Evolutionary conservation across 1,139 yeast genomes (phyloP).

Genomic region (Yamadazyma diddensiae): DNA sequence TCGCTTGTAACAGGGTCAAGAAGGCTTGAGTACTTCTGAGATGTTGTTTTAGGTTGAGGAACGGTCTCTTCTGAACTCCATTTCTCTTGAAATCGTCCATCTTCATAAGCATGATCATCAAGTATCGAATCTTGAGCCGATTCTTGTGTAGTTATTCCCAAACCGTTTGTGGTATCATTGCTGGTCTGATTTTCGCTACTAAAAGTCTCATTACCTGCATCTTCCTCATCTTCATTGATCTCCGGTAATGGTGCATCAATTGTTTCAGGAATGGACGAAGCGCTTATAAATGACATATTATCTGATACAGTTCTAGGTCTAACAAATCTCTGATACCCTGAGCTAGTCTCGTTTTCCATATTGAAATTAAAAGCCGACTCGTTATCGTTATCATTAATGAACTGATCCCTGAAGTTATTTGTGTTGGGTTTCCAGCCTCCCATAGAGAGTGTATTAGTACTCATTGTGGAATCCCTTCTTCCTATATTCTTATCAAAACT

Average conservation of each 20-base stretch:
- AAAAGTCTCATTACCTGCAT: conserved; percentile 18
- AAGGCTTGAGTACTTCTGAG: conserved; percentile 23
- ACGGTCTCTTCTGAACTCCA: conserved; percentile 20
- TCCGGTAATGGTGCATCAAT: conserved; percentile 40
- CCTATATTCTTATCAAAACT: conserved; percentile 10
- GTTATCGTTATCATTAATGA: conserved; percentile 45
- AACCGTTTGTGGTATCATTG: conserved; percentile 9
- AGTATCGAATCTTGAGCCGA: conserved; percentile 32
- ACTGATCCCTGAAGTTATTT: conserved; percentile 46
- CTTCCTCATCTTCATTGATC: conserved; percentile 33
- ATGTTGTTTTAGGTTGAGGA: conserved; percentile 1
- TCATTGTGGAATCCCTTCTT: conserved; percentile 37
- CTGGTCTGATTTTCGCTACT: conserved; percentile 9
- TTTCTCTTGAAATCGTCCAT: conserved; percentile 29
- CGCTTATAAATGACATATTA: conserved; percentile 25
- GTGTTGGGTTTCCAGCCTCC: conserved; percentile 57
- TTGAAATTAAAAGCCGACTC: conserved; percentile 38
- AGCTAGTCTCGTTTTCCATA: conserved; percentile 22
- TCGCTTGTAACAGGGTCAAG: conserved; percentile 15
- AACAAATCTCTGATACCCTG: conserved; percentile 33
- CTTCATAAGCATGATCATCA: conserved; percentile 20
- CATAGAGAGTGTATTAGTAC: conserved; percentile 41
- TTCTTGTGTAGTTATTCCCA: conserved; percentile 12
- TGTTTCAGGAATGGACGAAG: conserved; percentile 42
- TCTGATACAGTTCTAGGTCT: conserved; percentile 29